A percentile compares a stretch with the other conserved stretches of the same genome.
Conservation (phyloP, 345 rosid species). For the Jatropha curcas region DNA sequence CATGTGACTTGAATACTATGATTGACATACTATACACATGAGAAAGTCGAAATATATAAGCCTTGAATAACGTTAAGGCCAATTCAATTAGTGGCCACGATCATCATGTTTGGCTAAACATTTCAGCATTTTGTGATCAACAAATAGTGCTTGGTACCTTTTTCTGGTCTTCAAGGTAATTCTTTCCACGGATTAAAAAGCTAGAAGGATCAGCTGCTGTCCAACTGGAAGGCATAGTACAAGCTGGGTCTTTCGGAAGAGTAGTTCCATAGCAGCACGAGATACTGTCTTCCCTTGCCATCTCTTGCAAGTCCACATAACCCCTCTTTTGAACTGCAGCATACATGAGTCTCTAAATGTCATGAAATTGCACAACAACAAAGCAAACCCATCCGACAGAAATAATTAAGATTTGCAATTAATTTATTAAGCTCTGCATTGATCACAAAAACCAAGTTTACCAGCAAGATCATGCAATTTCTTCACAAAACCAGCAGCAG, state of each 20-base stretch:
- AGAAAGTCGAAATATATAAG: constrained; percentile 3
- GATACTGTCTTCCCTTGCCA: constrained; percentile 52
- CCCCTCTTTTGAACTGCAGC: constrained; percentile 85
- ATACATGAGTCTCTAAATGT: constrained; percentile 17
- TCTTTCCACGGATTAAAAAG: constrained; percentile 83
- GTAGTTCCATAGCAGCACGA: constrained; percentile 75
- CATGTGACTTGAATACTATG: not conserved
- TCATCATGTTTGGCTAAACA: not conserved
- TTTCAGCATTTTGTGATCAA: constrained; percentile 11
- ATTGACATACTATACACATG: not conserved
- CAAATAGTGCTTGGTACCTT: constrained; percentile 50
- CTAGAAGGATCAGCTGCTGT: constrained; percentile 73
- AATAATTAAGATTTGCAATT: constrained; percentile 7
- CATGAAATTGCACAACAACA: constrained; percentile 9
- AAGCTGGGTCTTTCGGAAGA: constrained; percentile 71
- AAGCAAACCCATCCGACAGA: not conserved
- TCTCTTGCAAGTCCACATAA: constrained; percentile 81
- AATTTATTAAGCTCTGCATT: not conserved
- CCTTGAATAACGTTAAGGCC: not conserved
- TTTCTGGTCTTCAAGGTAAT: constrained; percentile 70
- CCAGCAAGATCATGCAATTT: constrained; percentile 93
- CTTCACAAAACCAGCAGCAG: constrained; percentile 78
- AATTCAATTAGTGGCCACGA: not conserved
- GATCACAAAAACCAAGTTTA: constrained; percentile 34
- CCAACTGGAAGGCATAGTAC: constrained; percentile 72